Base-by-base conservation (phyloP, 345 rosid species). In the Isatis tinctoria region DNA sequence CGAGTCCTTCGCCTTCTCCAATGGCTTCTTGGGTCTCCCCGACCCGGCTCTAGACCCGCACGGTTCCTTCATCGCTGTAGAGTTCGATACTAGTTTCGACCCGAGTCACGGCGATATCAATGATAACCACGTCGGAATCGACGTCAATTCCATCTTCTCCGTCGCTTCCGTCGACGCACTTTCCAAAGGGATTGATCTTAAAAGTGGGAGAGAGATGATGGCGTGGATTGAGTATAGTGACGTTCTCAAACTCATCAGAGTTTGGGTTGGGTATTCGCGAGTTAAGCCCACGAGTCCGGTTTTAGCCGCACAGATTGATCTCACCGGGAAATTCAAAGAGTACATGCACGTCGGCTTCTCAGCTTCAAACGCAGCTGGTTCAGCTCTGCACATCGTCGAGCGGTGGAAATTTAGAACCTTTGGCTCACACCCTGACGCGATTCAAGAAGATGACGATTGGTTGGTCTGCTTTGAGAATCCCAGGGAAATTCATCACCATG, bases 341-440 rank as follows among this genome's bases (percentile, higher is more conserved):
- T 90, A 65, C 28, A 90, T 92, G 97, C 85, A 88, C 49, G 92
- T 92, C 0, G 97, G 96, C 8, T 92, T 92, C 85, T 81, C 96
- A 0, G 96, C 92, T 68, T 86, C 96, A 0, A 92, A 87, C 28
- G 43, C 63, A 0, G 44, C 40, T 59, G 97, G 97, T 27, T 89
- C 96, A 0, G 89, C 96, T 11, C 28, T 67, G 60, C 90, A 92
- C 18, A 45, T 84, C 22, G 69, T 92, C 40, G 74, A 86, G 54
- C 81, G 83, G 20, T 92, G 96, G 97, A 77, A 80, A 56, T 88
- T 92, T 74, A 83, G 45, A 62, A 88, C 97, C 10, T 85, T 77
- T 33, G 77, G 68, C n/a, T 81, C 85, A 72, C 47, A 69, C 33
- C 72, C 79, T 13, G 40, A 71, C 2, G 73, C 78, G 6, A 26